These are phyloP conservation scores for Globisporangium spinosum DNA, from an alignment of 352 stramenopile species.

Conservation along the genomic window DNA sequence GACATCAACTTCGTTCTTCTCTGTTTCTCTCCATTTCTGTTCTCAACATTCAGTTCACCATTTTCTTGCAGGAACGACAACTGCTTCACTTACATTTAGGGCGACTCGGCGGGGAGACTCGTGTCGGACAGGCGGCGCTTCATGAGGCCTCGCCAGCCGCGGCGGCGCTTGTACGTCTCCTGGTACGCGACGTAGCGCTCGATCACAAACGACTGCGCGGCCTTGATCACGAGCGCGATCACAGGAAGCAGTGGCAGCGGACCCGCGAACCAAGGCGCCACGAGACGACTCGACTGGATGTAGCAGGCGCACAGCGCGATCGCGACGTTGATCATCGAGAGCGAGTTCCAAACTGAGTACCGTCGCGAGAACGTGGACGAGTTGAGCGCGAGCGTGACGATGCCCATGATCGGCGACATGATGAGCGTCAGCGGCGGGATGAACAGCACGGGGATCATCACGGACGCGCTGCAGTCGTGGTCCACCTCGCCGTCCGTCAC, in stretches of 20 bases:
- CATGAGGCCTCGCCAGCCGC: conserved; percentile 79
- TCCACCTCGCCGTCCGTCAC: conserved; percentile 72
- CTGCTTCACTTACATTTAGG: conserved; percentile 18
- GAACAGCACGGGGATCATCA: conserved; percentile 71
- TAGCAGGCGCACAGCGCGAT: conserved; percentile 69
- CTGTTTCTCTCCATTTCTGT: background rate
- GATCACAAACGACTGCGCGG: conserved; percentile 61
- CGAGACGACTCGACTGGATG: conserved; percentile 56
- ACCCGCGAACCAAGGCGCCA: conserved; percentile 78
- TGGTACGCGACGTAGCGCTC: conserved; percentile 79
- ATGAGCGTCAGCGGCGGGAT: conserved; percentile 66
- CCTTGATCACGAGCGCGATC: conserved; percentile 62
- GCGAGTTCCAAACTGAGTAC: conserved; percentile 75
- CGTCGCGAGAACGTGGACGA: conserved; percentile 67
- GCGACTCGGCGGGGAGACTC: conserved; percentile 63
- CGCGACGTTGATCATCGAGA: conserved; percentile 72
- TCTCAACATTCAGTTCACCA: background rate
- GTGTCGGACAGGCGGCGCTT: conserved; percentile 77
- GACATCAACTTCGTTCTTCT: background rate
- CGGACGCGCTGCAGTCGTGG: conserved; percentile 58
- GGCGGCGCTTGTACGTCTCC: conserved; percentile 66
- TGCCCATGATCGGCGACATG: conserved; percentile 69
- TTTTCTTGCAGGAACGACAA: background rate
- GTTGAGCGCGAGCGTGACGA: conserved; percentile 65
- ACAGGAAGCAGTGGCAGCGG: conserved; percentile 65